Evolutionary conservation across 176 grass and related monocot genomes (phyloP), one percentile per base, ranked within the genome.

Genomic region (Olyra latifolia): DNA sequence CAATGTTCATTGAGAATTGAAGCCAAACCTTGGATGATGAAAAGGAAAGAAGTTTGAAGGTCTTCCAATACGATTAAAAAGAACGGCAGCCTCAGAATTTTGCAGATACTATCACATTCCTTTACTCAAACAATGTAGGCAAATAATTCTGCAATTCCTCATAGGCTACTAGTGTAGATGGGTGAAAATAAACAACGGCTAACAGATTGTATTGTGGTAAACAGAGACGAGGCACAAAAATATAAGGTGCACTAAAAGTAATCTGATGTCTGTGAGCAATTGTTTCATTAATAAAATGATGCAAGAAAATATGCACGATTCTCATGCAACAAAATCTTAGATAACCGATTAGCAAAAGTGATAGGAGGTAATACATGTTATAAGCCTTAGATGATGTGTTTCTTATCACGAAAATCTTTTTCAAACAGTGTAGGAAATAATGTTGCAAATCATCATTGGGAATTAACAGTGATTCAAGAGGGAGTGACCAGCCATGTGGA

Each of bases 401-500:
- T 72, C 3, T 83, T 46, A 77, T 82, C 81, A 84, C 15, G 25
- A 22, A 74, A 41, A 20, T 10, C 60, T 7, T 52, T 58, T 25
- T 86, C 83, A 86, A 76, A 69, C 30, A 83, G 89, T 86, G 57
- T 83, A 72, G 75, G 83, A 83, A 83, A 87, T 62, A n/a, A 66
- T 24, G 28, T 53, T 87, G 30, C 72, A 80, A 70, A 10, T 74
- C 72, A 81, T 87, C 83, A 85, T 65, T 64, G 81, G 77, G 10
- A 71, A 53, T 20, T 16, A 6, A 6, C 6, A 72, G 8, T 17
- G 12, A 32, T 61, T 1, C 4, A 57, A 64, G 38, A 22, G 20
- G 11, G 5, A 53, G 7, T 29, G 45, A 82, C 52, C 7, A 22
- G 25, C 30, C 40, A 38, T 45, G 3, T 8, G 3, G 19, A 77